These are phyloP conservation scores for Penicillium sp. DNA, from an alignment of 2,329 filamentous ascomycete genomes.

Conservation along the genomic window DNA sequence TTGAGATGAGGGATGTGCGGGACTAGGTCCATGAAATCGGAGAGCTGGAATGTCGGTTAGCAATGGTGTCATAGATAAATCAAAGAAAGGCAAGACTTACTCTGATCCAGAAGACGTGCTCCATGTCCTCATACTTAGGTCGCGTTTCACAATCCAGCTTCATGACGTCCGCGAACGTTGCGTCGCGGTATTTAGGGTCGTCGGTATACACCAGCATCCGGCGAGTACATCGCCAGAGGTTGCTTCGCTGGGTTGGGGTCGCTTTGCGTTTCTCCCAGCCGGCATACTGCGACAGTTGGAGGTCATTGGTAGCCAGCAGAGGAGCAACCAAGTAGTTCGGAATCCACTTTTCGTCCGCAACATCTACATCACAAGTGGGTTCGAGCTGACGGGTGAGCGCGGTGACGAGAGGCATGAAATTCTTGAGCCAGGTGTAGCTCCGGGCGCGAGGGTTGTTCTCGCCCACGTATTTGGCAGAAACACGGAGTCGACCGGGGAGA, in stretches of 20 bases:
- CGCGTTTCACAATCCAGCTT: slow-evolving; percentile 42
- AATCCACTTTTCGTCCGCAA: slow-evolving; percentile 46
- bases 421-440: slow-evolving; percentile 42
- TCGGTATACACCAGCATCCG: slow-evolving; percentile 44
- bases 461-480: slow-evolving; percentile 44
- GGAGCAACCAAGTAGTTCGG: slow-evolving; percentile 49
- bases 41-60: slow-evolving; percentile 35
- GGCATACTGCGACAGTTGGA: slow-evolving; percentile 47
- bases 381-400: slow-evolving; percentile 44
- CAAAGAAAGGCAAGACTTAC: slow-evolving; percentile 27
- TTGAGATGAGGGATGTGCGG: slow-evolving; percentile 47
- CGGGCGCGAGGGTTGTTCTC: slow-evolving; percentile 41
- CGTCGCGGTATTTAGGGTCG: slow-evolving; percentile 34
- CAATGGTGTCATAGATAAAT: neutral
- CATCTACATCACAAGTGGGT: slow-evolving; percentile 32
- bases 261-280: slow-evolving; percentile 45
- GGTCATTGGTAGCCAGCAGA: slow-evolving; percentile 47
- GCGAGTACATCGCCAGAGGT: slow-evolving; percentile 47
- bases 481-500: slow-evolving; percentile 44
- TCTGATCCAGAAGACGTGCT: slow-evolving; percentile 51
- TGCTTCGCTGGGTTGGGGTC: slow-evolving; percentile 42
- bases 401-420: slow-evolving; percentile 46
- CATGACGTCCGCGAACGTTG: slow-evolving; percentile 38
- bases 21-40: slow-evolving; percentile 49
- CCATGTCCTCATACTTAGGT: slow-evolving; percentile 48